Evolutionary conservation across 768 basidiomycete genomes (phyloP).

Genomic region (Xerocomus spinulosus): DNA sequence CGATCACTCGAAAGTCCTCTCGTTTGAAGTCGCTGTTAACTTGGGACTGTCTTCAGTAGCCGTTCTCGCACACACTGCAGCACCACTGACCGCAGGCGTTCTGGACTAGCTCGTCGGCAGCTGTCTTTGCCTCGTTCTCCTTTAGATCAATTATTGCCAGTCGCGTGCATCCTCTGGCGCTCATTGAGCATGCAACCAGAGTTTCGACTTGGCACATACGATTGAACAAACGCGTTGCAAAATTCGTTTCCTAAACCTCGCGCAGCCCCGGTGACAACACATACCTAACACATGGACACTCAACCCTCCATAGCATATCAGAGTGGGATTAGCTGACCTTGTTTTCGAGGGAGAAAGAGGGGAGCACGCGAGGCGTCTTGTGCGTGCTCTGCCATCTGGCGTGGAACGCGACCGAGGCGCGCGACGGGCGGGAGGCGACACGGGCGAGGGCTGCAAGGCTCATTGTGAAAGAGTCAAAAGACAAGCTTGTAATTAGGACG

Average conservation of each 20-base stretch:
- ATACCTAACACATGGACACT: constrained; percentile 50
- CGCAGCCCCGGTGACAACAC: constrained; percentile 90
- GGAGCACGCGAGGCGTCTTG: constrained; percentile 48
- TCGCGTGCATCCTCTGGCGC: constrained; percentile 67
- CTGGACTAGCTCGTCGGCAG: constrained; percentile 63
- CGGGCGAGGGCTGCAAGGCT: constrained; percentile 23
- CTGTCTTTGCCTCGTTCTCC: constrained; percentile 56
- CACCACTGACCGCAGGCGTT: constrained; percentile 45
- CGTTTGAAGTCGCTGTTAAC: constrained; percentile 51
- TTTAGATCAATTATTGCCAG: constrained; percentile 82
- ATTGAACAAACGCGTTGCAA: constrained; percentile 72
- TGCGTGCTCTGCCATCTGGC: constrained; percentile 29
- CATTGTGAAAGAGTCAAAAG: constrained; percentile 25
- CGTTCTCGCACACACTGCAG: constrained; percentile 17
- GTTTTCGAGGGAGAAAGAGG: constrained; percentile 72
- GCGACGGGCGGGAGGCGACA: constrained; percentile 15
- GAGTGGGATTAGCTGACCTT: constrained; percentile 46
- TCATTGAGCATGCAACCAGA: constrained; percentile 1
- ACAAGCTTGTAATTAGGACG: constrained; percentile 10
- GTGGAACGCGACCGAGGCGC: constrained; percentile 13
- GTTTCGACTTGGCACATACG: neutral
- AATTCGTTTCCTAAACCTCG: constrained; percentile 89
- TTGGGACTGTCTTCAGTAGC: constrained; percentile 35
- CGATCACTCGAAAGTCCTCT: constrained; percentile 62
- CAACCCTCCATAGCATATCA: neutral